Base-by-base conservation (phyloP, 176 grass and related monocot species). In the Phyllostachys edulis region DNA sequence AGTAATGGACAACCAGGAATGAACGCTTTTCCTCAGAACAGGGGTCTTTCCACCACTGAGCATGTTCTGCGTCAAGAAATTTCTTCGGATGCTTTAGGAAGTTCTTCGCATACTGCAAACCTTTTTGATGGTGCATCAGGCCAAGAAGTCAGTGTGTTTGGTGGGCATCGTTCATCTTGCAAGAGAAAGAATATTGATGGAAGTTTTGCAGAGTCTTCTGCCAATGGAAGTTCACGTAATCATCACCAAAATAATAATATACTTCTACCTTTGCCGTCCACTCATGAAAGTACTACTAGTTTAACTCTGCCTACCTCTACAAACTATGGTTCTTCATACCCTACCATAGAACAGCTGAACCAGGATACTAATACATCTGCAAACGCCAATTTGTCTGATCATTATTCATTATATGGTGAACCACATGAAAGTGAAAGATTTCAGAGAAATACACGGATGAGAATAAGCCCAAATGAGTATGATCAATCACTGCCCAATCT, bases 121-220 rank as follows among this genome's bases (percentile, higher is more conserved):
- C 7, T 57, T 57, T 82, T 82, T 82, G 75, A 87, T 80, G 62
- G 44, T 54, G 11, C 20, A 61, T 20, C 44, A 21, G 69, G 51
- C 42, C 86, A 70, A 27, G 82, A 84, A 67, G 6, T 71, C 5
- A 51, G 49, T 63, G 7, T 76, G 26, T 51, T 81, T 80, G 76
- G 68, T 37, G 56, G 41, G 5, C 76, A 60, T 9, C 71, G 65
- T 60, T 42, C 86, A 78, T 24, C 90, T 66, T 82, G 73, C 74
- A 91, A 91, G 77, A 91, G 90, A 67, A 88, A 91, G 67, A 82
- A 75, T 82, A 66, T 82, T 78, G 78, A 85, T 60, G 86, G 90
- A 82, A 78, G 70, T 78, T 16, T 72, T 34, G 82, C 71, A 62
- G 85, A 91, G 17, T 88, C 90, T 82, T 91, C 90, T 91, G 34